phyloP scores from a whole-genome alignment of 805 yeast species.

The Suhomyces xylopsoci region DNA sequence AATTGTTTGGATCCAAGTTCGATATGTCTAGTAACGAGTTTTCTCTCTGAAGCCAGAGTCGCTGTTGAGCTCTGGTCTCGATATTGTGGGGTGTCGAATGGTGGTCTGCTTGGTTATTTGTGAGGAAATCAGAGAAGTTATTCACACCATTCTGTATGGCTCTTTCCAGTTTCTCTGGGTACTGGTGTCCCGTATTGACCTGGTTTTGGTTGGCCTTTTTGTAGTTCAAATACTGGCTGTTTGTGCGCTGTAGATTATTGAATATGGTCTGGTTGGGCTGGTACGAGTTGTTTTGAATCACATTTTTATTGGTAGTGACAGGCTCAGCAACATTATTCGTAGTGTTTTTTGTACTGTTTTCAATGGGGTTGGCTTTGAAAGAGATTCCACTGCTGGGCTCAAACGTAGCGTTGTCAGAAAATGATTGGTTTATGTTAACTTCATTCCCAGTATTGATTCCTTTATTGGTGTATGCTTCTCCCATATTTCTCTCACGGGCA shows the following conservation, averaged over 20 bases:
- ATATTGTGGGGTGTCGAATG: slow-evolving; percentile 8
- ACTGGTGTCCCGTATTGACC: neutral
- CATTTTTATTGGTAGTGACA: slow-evolving; percentile 29
- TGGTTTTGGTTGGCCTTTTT: slow-evolving; percentile 16
- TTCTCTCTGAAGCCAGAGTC: slow-evolving; percentile 80
- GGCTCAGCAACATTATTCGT: slow-evolving; percentile 24
- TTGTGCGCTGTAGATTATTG: slow-evolving; percentile 40
- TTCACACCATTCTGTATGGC: slow-evolving; percentile 20
- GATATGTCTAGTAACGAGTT: slow-evolving; percentile 62
- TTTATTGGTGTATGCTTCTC: slow-evolving; percentile 6
- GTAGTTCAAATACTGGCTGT: slow-evolving; percentile 29
- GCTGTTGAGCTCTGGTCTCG: slow-evolving; percentile 78
- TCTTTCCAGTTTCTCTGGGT: slow-evolving; percentile 3
- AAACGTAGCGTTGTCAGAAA: slow-evolving; percentile 8
- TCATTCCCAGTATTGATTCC: neutral
- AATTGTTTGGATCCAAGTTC: slow-evolving; percentile 25
- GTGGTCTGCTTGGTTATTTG: slow-evolving; percentile 8
- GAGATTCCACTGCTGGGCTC: slow-evolving; percentile 31
- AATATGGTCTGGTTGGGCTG: slow-evolving; percentile 43
- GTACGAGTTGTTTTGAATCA: slow-evolving; percentile 35
- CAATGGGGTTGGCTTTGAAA: slow-evolving; percentile 29
- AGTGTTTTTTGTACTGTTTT: slow-evolving; percentile 3
- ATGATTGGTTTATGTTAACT: slow-evolving; percentile 4
- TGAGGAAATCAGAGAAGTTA: slow-evolving; percentile 31
- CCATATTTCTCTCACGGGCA: slow-evolving; percentile 5